Evolutionary conservation across 192 early-diverging fungal species (phyloP).

Genomic region (Rhizophagus sp.): DNA sequence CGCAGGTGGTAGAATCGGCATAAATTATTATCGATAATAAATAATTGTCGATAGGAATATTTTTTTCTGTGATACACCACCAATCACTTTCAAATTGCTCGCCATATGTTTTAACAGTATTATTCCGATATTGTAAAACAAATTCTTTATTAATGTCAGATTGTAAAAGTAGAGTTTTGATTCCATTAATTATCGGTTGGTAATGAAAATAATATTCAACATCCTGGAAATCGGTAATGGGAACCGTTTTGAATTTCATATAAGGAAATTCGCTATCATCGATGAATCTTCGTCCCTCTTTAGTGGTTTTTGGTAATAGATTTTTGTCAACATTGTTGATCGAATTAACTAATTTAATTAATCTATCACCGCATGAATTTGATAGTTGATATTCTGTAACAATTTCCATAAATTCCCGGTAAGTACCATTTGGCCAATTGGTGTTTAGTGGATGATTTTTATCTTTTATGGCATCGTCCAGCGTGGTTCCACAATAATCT

Average conservation of each 20-base stretch:
- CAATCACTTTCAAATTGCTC: neutral
- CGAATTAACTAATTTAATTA: neutral
- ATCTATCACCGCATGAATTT: neutral
- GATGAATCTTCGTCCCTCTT: neutral
- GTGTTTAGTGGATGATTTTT: too few species aligned
- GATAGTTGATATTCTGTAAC: neutral
- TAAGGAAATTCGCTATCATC: neutral
- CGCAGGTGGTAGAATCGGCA: neutral
- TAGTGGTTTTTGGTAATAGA: neutral
- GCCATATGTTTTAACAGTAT: neutral
- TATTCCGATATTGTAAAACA: neutral
- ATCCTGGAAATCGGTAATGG: neutral
- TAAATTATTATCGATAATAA: conserved; percentile 4
- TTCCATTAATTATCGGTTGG: neutral
- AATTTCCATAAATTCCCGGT: too few species aligned
- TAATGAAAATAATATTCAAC: neutral
- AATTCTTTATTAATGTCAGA: neutral
- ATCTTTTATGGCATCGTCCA: too few species aligned
- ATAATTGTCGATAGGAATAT: neutral
- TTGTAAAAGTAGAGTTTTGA: neutral
- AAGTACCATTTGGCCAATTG: too few species aligned
- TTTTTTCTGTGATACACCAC: neutral
- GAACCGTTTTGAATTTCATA: neutral
- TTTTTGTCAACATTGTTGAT: neutral
- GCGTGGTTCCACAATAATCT: too few species aligned